Base-by-base conservation (phyloP, 2,329 filamentous ascomycete genomes). In the Lachnellula cervina region DNA sequence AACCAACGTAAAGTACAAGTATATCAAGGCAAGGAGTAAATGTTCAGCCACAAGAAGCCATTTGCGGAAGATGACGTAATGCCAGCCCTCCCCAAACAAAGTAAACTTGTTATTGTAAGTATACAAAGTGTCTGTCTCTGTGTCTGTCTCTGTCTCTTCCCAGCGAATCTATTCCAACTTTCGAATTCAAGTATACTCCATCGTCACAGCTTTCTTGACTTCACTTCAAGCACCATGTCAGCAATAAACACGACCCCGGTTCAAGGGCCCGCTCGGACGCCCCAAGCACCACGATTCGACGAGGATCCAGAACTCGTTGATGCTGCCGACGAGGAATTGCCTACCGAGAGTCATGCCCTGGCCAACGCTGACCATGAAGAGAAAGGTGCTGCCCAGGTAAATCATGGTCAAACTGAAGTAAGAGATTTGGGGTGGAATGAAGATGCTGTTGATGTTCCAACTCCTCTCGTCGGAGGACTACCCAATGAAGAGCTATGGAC, bases 401-500 rank as follows among this genome's bases (percentile, higher is more conserved):
- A 74, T 49, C 71, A 76, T 58, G 60, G 57, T 4, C 61, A 64
- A 35, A 62, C 59, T 2, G 79, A 80, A 56, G 79, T 83, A 32
- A 77, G 76, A 51, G 77, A 85, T 68, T 66, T 85, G 45, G 82
- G 82, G 25, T 85, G 82, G 82, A 78, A 80, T 57, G 76, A 80
- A 46, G 71, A 76, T 38, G 52, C 60, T 16, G 76, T 77, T 50
- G 78, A 82, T 35, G 77, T 84, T 49, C 72, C 75, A 2, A 74
- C 70, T 40, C 80, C 79, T 2, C 72, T 88, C 2, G 80, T 86
- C 2, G 80, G 80, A 17, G 82, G 83, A 8, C 64, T 87, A 46
- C 72, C 75, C 8, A 87, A 88, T 62, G 83, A 87, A 49, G 82
- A 87, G 54, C 68, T 87, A 5, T 88, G 84, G 82, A 75, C 59